Evolutionary conservation across 768 basidiomycete species (phyloP), one percentile per base, ranked within the genome.

Genomic region (Atractiella rhizophila): DNA sequence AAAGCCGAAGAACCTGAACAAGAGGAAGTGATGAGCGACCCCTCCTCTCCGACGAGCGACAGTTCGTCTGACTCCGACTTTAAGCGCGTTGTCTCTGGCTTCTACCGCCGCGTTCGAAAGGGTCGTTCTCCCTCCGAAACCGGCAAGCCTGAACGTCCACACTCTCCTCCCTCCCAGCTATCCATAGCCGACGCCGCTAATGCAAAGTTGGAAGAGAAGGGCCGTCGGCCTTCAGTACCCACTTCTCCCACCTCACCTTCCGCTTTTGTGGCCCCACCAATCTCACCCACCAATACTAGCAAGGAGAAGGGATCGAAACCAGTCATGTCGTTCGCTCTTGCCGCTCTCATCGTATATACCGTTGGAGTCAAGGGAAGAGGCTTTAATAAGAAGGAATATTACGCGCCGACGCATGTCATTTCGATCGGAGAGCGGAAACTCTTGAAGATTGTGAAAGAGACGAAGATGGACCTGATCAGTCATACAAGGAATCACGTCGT

Each of bases 331-430:
- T 55, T 68, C 20, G 65, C 67, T 2, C 67, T 96, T 2, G 69
- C 71, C 1, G 62, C 68, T 2, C 66, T 94, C 10, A 67, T 94
- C 16, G 76, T 94, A 21, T 94, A 96, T 59, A 94, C 88, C 5
- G 72, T 88, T 39, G 88, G 88, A 5, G 81, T 94, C 46, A 88
- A 88, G 58, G 91, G 79, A 50, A 75, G 73, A 33, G 85, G 86
- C 0, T 67, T 96, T 58, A 78, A 79, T 59, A 73, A 77, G 57
- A 74, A 81, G 46, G 73, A 79, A 48, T 63, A 66, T 25, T 98
- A 98, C 53, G 74, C 73, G 7, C 68, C 77, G 0, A 75, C 81
- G 52, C 79, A 94, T 51, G 68, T 94, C 55, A 86, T 98, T 58
- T 88, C 82, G 5, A 68, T 96, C 6, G 86, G 83, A 0, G 88